Evolutionary conservation across 78 protist species (phyloP).

Genomic region (Bigelowiella natans): DNA sequence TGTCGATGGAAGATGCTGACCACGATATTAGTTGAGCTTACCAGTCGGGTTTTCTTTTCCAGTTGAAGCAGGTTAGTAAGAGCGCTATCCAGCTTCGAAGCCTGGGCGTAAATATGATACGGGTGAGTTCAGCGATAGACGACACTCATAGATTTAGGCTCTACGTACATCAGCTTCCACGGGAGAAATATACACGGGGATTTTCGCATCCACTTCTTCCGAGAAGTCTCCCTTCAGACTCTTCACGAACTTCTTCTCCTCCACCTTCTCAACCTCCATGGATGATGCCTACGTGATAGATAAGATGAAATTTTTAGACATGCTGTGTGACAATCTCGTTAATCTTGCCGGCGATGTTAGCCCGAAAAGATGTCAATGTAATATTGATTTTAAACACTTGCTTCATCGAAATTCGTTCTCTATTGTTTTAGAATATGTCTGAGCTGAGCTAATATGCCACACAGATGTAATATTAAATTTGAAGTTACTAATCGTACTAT

Average conservation of each 20-base stretch:
- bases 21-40: background rate
- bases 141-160: background rate
- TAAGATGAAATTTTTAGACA: too few species aligned
- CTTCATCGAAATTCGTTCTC: too few species aligned
- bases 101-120: background rate
- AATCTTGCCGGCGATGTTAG: too few species aligned
- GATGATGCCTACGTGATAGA: too few species aligned
- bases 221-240: background rate
- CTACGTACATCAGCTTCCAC: background rate
- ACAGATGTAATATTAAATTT: too few species aligned
- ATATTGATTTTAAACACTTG: too few species aligned
- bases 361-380: too few species aligned
- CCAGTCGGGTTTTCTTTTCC: constrained; percentile 22
- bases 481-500: too few species aligned
- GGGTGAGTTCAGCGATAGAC: background rate
- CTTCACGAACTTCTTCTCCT: background rate
- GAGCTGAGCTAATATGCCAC: too few species aligned
- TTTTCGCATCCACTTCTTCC: background rate
- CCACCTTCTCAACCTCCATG: background rate
- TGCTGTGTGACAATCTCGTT: too few species aligned
- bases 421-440: too few species aligned
- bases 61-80: background rate
- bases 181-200: background rate
- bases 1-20: background rate
- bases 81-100: background rate